phyloP scores from a whole-genome alignment of 345 rosid species.

The Linum trigynum region DNA sequence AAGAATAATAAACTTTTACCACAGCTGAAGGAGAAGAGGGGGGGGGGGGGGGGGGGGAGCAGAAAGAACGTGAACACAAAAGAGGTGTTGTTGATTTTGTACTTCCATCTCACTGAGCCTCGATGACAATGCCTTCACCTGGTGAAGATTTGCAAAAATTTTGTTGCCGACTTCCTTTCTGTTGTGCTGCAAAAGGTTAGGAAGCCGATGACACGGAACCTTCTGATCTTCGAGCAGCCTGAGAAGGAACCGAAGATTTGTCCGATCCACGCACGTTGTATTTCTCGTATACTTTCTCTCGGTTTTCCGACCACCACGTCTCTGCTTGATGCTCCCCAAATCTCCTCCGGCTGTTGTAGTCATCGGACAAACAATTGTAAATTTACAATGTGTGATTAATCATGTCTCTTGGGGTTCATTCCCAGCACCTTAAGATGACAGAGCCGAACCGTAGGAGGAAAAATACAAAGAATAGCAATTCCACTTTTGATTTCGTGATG shows the following conservation, averaged over 20 bases:
- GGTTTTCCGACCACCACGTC: slow-evolving; percentile 97
- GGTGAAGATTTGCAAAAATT: not conserved
- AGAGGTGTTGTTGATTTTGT: too few relatives aligned
- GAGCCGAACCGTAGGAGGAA: too few relatives aligned
- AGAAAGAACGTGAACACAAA: too few relatives aligned
- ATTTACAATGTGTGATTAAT: not conserved
- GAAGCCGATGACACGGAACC: slow-evolving; percentile 43
- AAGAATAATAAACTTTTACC: too few relatives aligned
- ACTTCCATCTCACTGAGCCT: too few relatives aligned
- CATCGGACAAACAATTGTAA: not conserved
- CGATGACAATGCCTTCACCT: not conserved
- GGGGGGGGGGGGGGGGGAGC: too few relatives aligned
- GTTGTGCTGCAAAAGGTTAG: slow-evolving; percentile 11
- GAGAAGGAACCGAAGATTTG: slow-evolving; percentile 49
- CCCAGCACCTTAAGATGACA: too few relatives aligned
- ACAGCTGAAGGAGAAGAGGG: too few relatives aligned
- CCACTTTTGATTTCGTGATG: too few relatives aligned
- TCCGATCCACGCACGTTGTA: slow-evolving; percentile 77
- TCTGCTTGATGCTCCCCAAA: slow-evolving; percentile 94
- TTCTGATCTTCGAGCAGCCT: slow-evolving; percentile 43
- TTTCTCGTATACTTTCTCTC: slow-evolving; percentile 74
- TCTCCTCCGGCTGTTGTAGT: slow-evolving; percentile 67
- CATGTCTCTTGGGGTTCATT: too few relatives aligned
- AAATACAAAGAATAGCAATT: too few relatives aligned
- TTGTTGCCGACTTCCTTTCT: not conserved